phyloP scores from a whole-genome alignment of 352 stramenopile genomes.

The Phytophthora chlamydospora region DNA sequence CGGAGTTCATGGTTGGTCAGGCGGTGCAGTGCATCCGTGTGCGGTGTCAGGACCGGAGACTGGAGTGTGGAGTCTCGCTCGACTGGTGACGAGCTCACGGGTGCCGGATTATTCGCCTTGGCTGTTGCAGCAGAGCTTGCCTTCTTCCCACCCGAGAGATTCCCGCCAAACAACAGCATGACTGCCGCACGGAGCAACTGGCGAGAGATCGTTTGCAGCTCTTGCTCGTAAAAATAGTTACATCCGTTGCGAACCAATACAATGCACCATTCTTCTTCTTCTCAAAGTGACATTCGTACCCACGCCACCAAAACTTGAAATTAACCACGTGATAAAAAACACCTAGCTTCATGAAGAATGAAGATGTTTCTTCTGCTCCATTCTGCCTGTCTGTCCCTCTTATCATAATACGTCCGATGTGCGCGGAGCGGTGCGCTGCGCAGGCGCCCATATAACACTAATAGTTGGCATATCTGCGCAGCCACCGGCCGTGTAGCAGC shows the following conservation, averaged over 20 bases:
- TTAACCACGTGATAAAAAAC: conserved; percentile 25
- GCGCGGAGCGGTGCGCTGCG: not conserved
- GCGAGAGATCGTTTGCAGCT: not conserved
- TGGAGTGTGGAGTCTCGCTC: conserved; percentile 1
- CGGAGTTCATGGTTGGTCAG: conserved; percentile 82
- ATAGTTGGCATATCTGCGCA: conserved; percentile 15
- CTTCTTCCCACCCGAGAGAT: conserved; percentile 46
- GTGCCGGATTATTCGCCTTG: conserved; percentile 2
- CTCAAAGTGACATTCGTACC: too few relatives aligned
- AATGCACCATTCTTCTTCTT: not conserved
- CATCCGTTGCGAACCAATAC: conserved; percentile 20
- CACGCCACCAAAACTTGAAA: conserved; percentile 27
- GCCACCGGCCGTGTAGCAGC: conserved; percentile 2
- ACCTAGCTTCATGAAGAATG: conserved; percentile 32
- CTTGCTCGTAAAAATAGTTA: conserved; percentile 22
- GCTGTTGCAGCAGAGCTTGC: conserved; percentile 15
- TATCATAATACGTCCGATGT: conserved; percentile 30
- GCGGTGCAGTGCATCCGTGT: conserved; percentile 69
- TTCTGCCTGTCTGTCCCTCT: conserved; percentile 20
- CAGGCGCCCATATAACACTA: conserved; percentile 29
- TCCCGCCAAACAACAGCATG: conserved; percentile 80
- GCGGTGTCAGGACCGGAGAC: conserved; percentile 40
- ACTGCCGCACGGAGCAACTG: not conserved
- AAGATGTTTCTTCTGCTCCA: conserved; percentile 17
- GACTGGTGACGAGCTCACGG: not conserved